Evolutionary conservation across 176 grass and related monocot genomes (phyloP).

Genomic region (Juncus effusus): DNA sequence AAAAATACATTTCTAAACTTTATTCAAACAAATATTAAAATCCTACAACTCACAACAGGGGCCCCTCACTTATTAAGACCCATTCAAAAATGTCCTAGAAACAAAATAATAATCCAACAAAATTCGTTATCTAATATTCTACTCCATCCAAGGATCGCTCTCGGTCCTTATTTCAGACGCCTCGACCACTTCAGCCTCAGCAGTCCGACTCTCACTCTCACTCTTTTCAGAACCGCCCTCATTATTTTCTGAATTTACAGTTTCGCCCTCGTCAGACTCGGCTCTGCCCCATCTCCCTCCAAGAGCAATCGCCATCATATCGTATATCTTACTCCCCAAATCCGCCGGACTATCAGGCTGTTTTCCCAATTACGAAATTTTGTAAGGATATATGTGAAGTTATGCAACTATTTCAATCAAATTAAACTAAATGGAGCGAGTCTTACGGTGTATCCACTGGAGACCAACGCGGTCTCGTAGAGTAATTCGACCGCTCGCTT

Average conservation of each 20-base stretch:
- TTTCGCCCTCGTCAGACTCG: slow-evolving; percentile 28
- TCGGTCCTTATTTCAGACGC: slow-evolving; percentile 78
- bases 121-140: slow-evolving; percentile 20
- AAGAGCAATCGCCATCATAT: slow-evolving; percentile 91
- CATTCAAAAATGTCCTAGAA: no score
- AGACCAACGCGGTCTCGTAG: slow-evolving; percentile 93
- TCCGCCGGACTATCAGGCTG: slow-evolving; percentile 88
- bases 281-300: slow-evolving; percentile 91
- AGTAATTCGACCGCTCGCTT: slow-evolving; percentile 74
- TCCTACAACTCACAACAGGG: no score
- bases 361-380: not conserved
- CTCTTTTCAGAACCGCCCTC: slow-evolving; percentile 9
- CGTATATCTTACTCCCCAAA: slow-evolving; percentile 91
- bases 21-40: not conserved
- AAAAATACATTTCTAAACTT: slow-evolving; percentile 1
- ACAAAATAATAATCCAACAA: not conserved
- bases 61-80: no score
- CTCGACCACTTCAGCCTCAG: slow-evolving; percentile 53
- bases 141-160: slow-evolving; percentile 87
- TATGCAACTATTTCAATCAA: not conserved
- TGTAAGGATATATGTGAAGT: not conserved
- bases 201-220: slow-evolving; percentile 7
- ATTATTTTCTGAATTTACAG: not conserved
- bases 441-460: slow-evolving; percentile 95
- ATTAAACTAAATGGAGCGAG: not conserved